Conservation (phyloP, 78 protist species). For the Dictyostelium brefeldianum region DNA sequence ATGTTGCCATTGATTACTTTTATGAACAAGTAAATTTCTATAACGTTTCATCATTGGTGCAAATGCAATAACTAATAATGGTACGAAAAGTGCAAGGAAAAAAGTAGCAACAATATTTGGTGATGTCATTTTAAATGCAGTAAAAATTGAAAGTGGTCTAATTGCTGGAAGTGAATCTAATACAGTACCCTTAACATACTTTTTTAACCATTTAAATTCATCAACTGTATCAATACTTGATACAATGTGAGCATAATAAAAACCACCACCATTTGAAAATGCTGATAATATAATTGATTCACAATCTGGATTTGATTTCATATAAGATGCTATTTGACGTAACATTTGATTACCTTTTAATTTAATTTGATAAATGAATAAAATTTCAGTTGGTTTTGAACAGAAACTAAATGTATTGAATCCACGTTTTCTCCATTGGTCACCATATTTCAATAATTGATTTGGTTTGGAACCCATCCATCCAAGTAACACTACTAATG, state of each 20-base stretch:
- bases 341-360: neutral
- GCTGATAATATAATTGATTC: constrained; percentile 19
- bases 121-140: neutral
- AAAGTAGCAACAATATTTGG: neutral
- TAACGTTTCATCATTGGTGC: neutral
- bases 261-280: constrained; percentile 77
- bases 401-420: constrained; percentile 21
- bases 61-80: neutral
- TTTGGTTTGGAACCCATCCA: constrained; percentile 55
- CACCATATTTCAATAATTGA: constrained; percentile 19
- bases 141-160: neutral
- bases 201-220: neutral
- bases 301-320: constrained; percentile 25
- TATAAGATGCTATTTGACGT: neutral
- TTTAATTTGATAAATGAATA: neutral
- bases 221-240: neutral
- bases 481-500: constrained; percentile 24
- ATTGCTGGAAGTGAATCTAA: constrained; percentile 57
- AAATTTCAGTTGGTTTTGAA: constrained; percentile 6
- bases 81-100: neutral
- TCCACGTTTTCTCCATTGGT: constrained; percentile 50
- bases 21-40: neutral
- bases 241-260: constrained; percentile 22
- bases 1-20: constrained; percentile 49
- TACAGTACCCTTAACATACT: constrained; percentile 22